Conservation (phyloP, 2,329 filamentous ascomycete genomes). For the Mycosphaerella arachidis region DNA sequence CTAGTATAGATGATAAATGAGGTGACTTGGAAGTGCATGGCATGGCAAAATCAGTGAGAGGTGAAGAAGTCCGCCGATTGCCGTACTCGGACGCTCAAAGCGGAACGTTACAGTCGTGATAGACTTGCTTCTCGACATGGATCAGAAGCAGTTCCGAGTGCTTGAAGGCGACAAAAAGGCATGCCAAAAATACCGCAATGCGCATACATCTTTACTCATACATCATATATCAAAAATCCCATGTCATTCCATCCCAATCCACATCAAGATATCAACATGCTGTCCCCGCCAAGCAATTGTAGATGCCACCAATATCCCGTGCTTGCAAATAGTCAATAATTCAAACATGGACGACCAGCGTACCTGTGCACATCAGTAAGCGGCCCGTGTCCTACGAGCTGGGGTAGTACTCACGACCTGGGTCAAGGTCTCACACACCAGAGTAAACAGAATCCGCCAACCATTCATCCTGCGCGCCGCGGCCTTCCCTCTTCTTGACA, state of each 20-base stretch:
- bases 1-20: no score
- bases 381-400: neutral
- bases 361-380: slow-evolving; percentile 4
- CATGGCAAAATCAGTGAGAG: no score
- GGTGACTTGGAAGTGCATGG: no score
- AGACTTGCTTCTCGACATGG: neutral
- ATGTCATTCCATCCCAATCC: neutral
- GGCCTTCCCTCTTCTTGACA: slow-evolving; percentile 6
- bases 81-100: no score
- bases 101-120: neutral
- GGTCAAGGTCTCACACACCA: slow-evolving; percentile 23
- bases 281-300: neutral
- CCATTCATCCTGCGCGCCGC: slow-evolving; percentile 20
- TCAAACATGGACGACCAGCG: slow-evolving; percentile 9
- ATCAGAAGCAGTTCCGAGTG: neutral
- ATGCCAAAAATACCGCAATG: neutral
- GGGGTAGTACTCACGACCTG: neutral
- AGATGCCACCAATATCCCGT: neutral
- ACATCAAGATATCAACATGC: neutral
- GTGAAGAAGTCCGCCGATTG: no score
- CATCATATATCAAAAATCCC: neutral
- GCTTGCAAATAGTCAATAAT: neutral
- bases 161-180: neutral
- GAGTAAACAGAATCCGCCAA: slow-evolving; percentile 29
- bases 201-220: neutral